A percentile compares a stretch with the other conserved stretches of the same genome.
Evolutionary conservation across 768 basidiomycete species (phyloP).

Genomic region (Boletus pseudopeckii): DNA sequence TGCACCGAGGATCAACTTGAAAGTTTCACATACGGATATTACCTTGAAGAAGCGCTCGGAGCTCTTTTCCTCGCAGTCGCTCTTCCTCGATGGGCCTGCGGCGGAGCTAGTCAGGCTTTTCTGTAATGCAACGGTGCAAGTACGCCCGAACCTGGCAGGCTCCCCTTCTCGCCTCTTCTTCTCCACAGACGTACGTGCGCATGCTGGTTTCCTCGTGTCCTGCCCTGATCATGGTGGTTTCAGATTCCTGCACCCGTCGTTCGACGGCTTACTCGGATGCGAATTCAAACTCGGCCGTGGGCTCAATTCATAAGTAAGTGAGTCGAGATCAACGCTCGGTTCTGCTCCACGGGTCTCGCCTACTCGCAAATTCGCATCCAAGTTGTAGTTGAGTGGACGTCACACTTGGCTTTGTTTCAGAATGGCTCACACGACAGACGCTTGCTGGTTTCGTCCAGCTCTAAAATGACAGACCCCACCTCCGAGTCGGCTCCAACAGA

Average conservation of each 20-base stretch:
- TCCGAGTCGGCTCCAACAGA: neutral
- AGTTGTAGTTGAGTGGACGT: neutral
- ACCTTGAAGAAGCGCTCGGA: too few relatives aligned
- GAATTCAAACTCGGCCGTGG: neutral
- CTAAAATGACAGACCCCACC: neutral
- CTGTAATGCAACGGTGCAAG: neutral
- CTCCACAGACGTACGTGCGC: conserved; percentile 4
- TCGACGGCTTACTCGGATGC: neutral
- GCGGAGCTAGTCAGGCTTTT: neutral
- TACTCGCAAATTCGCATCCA: neutral
- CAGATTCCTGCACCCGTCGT: neutral
- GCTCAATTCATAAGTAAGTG: neutral
- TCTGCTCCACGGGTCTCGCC: neutral
- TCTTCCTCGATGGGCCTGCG: neutral
- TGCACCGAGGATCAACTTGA: too few relatives aligned
- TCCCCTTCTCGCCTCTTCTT: neutral
- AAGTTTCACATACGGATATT: too few relatives aligned
- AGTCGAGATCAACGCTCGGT: neutral
- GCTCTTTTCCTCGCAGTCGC: too few relatives aligned
- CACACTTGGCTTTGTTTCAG: neutral
- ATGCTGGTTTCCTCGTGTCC: conserved; percentile 13
- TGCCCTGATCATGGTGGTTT: neutral
- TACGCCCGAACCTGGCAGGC: neutral
- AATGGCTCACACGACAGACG: neutral
- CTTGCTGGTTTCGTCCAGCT: neutral